phyloP scores from a whole-genome alignment of 352 stramenopile genomes.

The Phytophthora sansomeana region DNA sequence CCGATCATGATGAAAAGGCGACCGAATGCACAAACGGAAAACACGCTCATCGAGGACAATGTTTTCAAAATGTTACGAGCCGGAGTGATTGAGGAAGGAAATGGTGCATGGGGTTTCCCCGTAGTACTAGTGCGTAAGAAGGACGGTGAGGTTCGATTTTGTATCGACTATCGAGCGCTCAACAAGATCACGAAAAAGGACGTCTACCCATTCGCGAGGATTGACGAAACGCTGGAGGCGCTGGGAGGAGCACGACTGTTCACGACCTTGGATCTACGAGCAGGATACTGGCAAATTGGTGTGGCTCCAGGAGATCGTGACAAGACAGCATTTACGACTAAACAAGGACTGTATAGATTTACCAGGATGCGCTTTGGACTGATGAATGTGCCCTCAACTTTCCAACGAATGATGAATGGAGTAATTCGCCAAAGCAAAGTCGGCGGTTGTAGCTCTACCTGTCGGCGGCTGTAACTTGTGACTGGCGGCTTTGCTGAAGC shows the following conservation, averaged over 20 bases:
- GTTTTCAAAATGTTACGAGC: slow-evolving; percentile 22
- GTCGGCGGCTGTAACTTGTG: no score
- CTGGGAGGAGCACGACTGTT: neutral
- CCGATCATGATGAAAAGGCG: slow-evolving; percentile 18
- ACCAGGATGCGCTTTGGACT: slow-evolving; percentile 26
- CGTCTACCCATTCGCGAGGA: neutral
- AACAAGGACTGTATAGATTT: slow-evolving; percentile 27
- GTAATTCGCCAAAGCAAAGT: no score
- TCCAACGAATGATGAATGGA: slow-evolving; percentile 38
- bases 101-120: slow-evolving; percentile 24
- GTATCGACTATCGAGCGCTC: neutral
- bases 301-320: slow-evolving; percentile 10
- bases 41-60: slow-evolving; percentile 13
- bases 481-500: no score
- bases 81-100: slow-evolving; percentile 16
- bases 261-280: neutral
- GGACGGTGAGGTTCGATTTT: slow-evolving; percentile 22
- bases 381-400: slow-evolving; percentile 27
- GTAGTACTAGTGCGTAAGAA: slow-evolving; percentile 32
- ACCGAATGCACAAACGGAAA: slow-evolving; percentile 6
- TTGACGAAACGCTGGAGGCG: neutral
- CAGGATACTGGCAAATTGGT: slow-evolving; percentile 22
- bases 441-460: no score
- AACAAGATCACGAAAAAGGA: slow-evolving; percentile 22
- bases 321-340: slow-evolving; percentile 30